phyloP scores from a whole-genome alignment of 805 yeast species.

The Priceomyces fermenticarens region DNA sequence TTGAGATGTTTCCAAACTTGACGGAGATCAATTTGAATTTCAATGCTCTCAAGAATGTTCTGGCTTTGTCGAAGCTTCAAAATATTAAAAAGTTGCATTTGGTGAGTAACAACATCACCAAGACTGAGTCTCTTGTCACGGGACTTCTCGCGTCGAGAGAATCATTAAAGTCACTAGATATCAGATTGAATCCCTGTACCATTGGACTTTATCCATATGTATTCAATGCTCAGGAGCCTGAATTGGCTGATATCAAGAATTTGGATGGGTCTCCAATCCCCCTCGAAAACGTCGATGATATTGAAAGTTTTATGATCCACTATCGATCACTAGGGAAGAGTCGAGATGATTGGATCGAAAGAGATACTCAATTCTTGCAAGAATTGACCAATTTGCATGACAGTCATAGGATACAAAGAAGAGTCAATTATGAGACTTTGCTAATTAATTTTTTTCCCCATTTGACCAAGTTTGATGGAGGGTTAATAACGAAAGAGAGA shows the following conservation, averaged over 20 bases:
- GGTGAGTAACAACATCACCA: constrained; percentile 44
- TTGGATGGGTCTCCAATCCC: constrained; percentile 33
- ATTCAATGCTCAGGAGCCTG: constrained; percentile 44
- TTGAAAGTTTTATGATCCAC: constrained; percentile 49
- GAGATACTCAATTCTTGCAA: constrained; percentile 31
- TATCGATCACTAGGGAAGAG: constrained; percentile 38
- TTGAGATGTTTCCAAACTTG: constrained; percentile 43
- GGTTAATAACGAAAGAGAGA: constrained; percentile 15
- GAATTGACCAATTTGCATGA: constrained; percentile 15
- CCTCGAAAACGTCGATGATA: constrained; percentile 47
- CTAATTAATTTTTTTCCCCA: constrained; percentile 30
- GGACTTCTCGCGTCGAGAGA: constrained; percentile 28
- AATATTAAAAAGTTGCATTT: constrained; percentile 39
- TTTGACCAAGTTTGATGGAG: constrained; percentile 38
- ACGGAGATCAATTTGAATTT: constrained; percentile 49
- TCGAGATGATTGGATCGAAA: constrained; percentile 36
- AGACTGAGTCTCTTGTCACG: constrained; percentile 29
- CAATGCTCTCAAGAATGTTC: constrained; percentile 39
- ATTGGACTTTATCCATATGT: constrained; percentile 50
- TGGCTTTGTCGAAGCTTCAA: constrained; percentile 27
- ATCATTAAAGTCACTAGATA: constrained; percentile 39
- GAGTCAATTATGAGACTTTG: constrained; percentile 33
- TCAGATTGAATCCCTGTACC: constrained; percentile 49
- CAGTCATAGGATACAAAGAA: constrained; percentile 17
- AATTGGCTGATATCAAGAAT: constrained; percentile 11